Conservation (phyloP, 2,329 filamentous ascomycete genomes). For the Colletotrichum higginsianum region DNA sequence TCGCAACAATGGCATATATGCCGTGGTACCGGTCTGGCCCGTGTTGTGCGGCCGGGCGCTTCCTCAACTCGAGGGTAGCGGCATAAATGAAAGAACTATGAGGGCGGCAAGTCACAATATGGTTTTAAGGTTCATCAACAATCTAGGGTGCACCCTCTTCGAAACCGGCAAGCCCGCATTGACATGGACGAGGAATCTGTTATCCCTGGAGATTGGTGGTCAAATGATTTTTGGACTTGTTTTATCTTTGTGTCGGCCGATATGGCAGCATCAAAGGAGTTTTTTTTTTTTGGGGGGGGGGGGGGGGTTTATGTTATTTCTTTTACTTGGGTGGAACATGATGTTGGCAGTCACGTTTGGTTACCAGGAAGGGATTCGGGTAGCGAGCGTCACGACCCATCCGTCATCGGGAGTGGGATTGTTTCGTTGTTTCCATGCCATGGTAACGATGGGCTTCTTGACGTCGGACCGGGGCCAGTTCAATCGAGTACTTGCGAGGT, state of each 20-base stretch:
- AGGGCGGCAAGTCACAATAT: slow-evolving; percentile 12
- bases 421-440: slow-evolving; percentile 12
- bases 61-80: neutral
- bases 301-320: too few relatives aligned
- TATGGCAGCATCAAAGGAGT: slow-evolving; percentile 32
- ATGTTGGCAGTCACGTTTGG: slow-evolving; percentile 9
- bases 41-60: slow-evolving; percentile 15
- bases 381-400: slow-evolving; percentile 9
- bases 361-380: neutral
- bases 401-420: slow-evolving; percentile 5
- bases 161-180: slow-evolving; percentile 7
- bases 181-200: slow-evolving; percentile 24
- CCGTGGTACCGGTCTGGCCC: slow-evolving; percentile 6
- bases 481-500: slow-evolving; percentile 3
- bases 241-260: slow-evolving; percentile 30
- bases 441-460: slow-evolving; percentile 2
- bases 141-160: slow-evolving; percentile 12
- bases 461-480: slow-evolving; percentile 14
- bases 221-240: slow-evolving; percentile 27
- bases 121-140: slow-evolving; percentile 21
- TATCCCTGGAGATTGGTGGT: slow-evolving; percentile 14
- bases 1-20: slow-evolving; percentile 9
- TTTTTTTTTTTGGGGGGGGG: slow-evolving; percentile 6
- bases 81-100: slow-evolving; percentile 21
- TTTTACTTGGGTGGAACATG: slow-evolving; percentile 8